Percentiles rank a stretch among this genome's conserved stretches.
Conservation (phyloP, 768 basidiomycete genomes). For the Inosperma sp. region DNA sequence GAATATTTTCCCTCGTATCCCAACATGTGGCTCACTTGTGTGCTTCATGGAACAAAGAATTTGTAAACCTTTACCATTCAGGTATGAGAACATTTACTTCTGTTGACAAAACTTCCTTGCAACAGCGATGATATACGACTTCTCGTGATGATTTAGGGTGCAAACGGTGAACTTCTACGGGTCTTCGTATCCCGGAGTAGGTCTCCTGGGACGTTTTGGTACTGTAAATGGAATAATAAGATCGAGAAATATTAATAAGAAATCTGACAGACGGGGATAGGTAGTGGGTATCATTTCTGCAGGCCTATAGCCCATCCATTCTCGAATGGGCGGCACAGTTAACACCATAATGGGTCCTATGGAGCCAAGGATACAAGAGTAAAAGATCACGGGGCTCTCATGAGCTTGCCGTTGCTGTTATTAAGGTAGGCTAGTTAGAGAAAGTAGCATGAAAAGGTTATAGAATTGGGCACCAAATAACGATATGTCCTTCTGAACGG, state of each 20-base stretch:
- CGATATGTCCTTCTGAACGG: slow-evolving; percentile 53
- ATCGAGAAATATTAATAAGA: background rate
- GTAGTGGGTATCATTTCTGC: slow-evolving; percentile 68
- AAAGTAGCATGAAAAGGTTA: background rate
- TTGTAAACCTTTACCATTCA: too few relatives aligned
- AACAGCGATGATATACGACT: too few relatives aligned
- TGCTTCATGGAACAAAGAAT: too few relatives aligned
- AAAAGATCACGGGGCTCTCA: slow-evolving; percentile 89
- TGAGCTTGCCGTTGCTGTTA: slow-evolving; percentile 84
- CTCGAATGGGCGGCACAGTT: slow-evolving; percentile 73
- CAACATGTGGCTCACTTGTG: background rate
- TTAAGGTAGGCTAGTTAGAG: slow-evolving; percentile 7
- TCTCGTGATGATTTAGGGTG: too few relatives aligned
- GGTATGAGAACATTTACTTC: too few relatives aligned
- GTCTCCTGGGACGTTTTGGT: slow-evolving; percentile 64
- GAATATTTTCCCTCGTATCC: too few relatives aligned
- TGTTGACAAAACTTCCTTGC: too few relatives aligned
- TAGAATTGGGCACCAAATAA: slow-evolving; percentile 37
- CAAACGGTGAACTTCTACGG: too few relatives aligned
- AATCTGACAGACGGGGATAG: slow-evolving; percentile 63
- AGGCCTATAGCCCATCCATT: slow-evolving; percentile 64
- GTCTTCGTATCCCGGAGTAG: slow-evolving; percentile 75
- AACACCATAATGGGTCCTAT: slow-evolving; percentile 74
- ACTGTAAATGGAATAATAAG: slow-evolving; percentile 37
- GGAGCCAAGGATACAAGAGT: slow-evolving; percentile 68